Evolutionary conservation across 2,329 filamentous ascomycete species (phyloP), one percentile per base, ranked within the genome.

Genomic region (Botrytis elliptica): DNA sequence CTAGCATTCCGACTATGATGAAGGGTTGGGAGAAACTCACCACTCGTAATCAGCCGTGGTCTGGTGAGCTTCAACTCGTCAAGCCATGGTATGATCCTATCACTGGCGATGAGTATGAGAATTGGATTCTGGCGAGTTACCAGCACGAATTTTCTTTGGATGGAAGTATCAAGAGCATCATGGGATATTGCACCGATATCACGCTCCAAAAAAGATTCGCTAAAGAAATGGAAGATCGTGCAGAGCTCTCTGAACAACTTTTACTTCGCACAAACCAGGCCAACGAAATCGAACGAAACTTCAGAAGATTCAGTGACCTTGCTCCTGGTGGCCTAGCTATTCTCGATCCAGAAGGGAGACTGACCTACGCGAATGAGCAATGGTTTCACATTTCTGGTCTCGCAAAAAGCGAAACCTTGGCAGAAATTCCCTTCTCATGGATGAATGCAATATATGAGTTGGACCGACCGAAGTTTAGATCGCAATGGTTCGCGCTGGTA

Each of bases 121-220:
- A 91, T 0, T 94, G 92, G 92, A 91, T 92, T 0, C 82, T 94
- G 40, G 90, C 93, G 84, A 91, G 88, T 70, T 91, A 91, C 0
- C 93, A 91, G 76, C 92, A 92, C 0, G 92, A 94, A 78, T 91
- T 88, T 78, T 86, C 89, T 72, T 82, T 85, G 1, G 84, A 88
- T 46, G 91, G 91, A 6, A 84, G 84, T 49, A 85, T 94, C 73
- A 93, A 92, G 82, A 89, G 89, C 75, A 90, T 94, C 6, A 94
- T 94, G 78, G 92, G 92, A 72, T 92, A 90, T 77, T 90, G 96
- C 68, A 95, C 93, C 0, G 93, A 97, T 79, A 97, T 97, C 75
- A 93, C 91, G 29, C 88, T 91, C 68, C 93, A 95, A 81, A 97
- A 97, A 80, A 90, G 90, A 85, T 93, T 93, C 2, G 93, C 95